Conservation (phyloP, 129 eudicot species). For the Saussurea involucrata region DNA sequence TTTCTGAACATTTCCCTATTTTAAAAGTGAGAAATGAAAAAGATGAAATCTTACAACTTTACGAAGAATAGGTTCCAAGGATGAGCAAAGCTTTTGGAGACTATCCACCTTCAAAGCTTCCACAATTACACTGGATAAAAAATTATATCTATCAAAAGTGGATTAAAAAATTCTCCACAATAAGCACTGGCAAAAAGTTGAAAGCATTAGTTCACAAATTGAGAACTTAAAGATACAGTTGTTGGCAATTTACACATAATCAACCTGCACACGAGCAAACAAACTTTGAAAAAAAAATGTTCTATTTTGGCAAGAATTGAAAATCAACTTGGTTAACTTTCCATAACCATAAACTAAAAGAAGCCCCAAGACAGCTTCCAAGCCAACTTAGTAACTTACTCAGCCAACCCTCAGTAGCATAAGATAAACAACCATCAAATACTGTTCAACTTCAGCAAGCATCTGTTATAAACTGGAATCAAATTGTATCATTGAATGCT, state of each 20-base stretch:
- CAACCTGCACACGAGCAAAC: background rate
- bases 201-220: background rate
- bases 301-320: slow-evolving; percentile 2
- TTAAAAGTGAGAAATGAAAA: background rate
- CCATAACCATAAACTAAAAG: background rate
- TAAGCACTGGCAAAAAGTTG: background rate
- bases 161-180: background rate
- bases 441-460: background rate
- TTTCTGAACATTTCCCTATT: too few relatives aligned
- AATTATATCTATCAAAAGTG: slow-evolving; percentile 12
- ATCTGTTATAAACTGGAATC: too few relatives aligned
- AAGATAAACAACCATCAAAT: background rate
- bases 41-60: slow-evolving; percentile 67
- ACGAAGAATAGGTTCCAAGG: slow-evolving; percentile 94
- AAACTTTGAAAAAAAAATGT: background rate
- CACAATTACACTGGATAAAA: slow-evolving; percentile 72
- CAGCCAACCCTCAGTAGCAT: background rate
- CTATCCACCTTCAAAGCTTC: slow-evolving; percentile 90
- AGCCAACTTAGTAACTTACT: background rate
- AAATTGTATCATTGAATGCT: too few relatives aligned
- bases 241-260: background rate
- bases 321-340: slow-evolving; percentile 1
- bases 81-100: slow-evolving; percentile 93
- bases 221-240: background rate
- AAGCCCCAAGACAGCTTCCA: background rate